These are phyloP conservation scores for Kokia cookei DNA, from an alignment of 441 rosid species.

Conservation along the genomic window DNA sequence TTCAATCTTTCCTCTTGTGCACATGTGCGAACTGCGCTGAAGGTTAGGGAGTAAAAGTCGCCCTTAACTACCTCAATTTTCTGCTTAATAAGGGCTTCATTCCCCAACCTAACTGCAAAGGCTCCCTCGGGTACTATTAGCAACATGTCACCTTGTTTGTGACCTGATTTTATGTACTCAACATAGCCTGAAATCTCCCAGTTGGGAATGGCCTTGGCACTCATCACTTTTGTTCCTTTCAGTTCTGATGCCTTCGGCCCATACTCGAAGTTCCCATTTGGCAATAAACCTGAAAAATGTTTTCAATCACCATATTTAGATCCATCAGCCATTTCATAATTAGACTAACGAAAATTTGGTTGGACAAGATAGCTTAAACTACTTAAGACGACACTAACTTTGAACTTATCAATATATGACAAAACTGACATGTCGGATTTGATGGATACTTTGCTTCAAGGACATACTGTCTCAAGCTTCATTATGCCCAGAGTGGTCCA, in stretches of 20 bases:
- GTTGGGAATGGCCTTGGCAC: conserved; percentile 48
- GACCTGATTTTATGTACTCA: conserved; percentile 79
- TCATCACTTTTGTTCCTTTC: conserved; percentile 48
- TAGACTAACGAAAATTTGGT: no score
- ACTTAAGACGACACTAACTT: neutral
- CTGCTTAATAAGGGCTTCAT: conserved; percentile 63
- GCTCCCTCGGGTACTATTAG: conserved; percentile 63
- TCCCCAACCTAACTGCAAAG: conserved; percentile 62
- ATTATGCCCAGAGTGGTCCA: neutral
- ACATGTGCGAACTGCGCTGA: conserved; percentile 70
- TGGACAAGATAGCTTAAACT: neutral
- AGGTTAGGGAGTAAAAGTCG: conserved; percentile 51
- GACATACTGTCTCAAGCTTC: neutral
- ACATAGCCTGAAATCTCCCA: conserved; percentile 67
- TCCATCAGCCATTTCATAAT: neutral
- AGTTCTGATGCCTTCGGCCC: conserved; percentile 54
- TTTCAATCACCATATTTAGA: neutral
- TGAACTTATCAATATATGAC: neutral
- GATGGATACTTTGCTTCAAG: neutral
- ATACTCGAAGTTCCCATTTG: conserved; percentile 66
- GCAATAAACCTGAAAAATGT: conserved; percentile 51
- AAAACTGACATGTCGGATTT: neutral
- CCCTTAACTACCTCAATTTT: conserved; percentile 32
- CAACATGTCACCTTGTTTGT: conserved; percentile 75
- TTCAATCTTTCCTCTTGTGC: conserved; percentile 72